phyloP scores from a whole-genome alignment of 257 asterid genomes.

The Solanum pennellii region DNA sequence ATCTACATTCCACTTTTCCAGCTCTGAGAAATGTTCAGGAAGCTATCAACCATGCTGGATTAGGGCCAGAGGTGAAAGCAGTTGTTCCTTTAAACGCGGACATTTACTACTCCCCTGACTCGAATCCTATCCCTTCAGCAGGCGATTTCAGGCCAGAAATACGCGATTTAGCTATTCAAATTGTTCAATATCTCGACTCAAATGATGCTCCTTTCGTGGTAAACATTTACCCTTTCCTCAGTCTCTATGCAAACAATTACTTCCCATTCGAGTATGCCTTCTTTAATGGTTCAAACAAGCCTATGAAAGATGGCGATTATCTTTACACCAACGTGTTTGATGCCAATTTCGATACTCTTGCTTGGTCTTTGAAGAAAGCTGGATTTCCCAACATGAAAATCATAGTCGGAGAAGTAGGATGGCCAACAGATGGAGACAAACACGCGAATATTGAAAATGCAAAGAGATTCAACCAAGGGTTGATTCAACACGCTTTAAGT shows the following conservation, averaged over 20 bases:
- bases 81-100: conserved; percentile 85
- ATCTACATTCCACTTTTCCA: conserved; percentile 48
- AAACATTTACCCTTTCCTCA: conserved; percentile 81
- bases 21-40: conserved; percentile 71
- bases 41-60: conserved; percentile 63
- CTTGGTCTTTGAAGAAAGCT: conserved; percentile 52
- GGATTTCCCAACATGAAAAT: conserved; percentile 81
- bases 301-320: conserved; percentile 40
- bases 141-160: conserved; percentile 87
- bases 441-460: conserved; percentile 49
- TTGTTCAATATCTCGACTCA: conserved; percentile 43
- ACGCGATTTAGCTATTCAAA: conserved; percentile 56
- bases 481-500: conserved; percentile 52
- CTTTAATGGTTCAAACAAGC: conserved; percentile 53
- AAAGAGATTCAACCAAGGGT: conserved; percentile 60
- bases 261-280: conserved; percentile 84
- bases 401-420: conserved; percentile 78
- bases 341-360: conserved; percentile 78
- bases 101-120: conserved; percentile 68
- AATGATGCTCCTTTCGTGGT: conserved; percentile 81
- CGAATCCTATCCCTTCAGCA: conserved; percentile 79
- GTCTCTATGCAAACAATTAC: conserved; percentile 57
- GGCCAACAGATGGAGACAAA: conserved; percentile 92
- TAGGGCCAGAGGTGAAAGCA: conserved; percentile 58
- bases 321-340: conserved; percentile 85